A percentile compares a stretch with the other conserved stretches of the same genome.
These are phyloP conservation scores for Colletotrichum karsti DNA, from an alignment of 2,329 filamentous ascomycete genomes.

Conservation along the genomic window DNA sequence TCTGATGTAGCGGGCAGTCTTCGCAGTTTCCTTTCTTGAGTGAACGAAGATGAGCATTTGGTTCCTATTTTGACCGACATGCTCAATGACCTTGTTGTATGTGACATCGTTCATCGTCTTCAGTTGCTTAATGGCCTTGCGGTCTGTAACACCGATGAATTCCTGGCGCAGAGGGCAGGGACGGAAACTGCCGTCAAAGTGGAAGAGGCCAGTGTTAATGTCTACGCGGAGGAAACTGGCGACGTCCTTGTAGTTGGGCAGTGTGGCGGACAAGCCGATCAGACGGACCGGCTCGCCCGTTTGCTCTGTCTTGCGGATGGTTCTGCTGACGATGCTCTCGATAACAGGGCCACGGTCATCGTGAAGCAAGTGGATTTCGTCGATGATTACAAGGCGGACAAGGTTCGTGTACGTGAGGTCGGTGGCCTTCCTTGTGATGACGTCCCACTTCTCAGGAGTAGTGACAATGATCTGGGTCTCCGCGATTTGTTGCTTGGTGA, in stretches of 20 bases:
- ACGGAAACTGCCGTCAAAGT: slow-evolving; percentile 93
- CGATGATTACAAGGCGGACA: slow-evolving; percentile 95
- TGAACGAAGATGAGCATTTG: slow-evolving; percentile 99
- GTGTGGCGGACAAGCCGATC: slow-evolving; percentile 90
- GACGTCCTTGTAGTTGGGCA: slow-evolving; percentile 97
- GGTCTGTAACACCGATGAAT: slow-evolving; percentile 96
- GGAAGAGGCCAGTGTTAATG: slow-evolving; percentile 84
- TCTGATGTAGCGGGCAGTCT: slow-evolving; percentile 94
- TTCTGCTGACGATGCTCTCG: slow-evolving; percentile 95
- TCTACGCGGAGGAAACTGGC: slow-evolving; percentile 95
- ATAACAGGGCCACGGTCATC: slow-evolving; percentile 96
- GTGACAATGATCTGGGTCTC: slow-evolving; percentile 99
- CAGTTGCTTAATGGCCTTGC: slow-evolving; percentile 97
- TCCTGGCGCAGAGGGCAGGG: slow-evolving; percentile 96
- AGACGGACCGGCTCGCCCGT: slow-evolving; percentile 93
- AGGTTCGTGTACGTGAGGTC: slow-evolving; percentile 97
- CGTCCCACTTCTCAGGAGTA: slow-evolving; percentile 98
- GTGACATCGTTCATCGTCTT: slow-evolving; percentile 99
- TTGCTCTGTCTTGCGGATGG: slow-evolving; percentile 91
- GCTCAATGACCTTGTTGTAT: slow-evolving; percentile 96
- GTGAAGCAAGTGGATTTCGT: slow-evolving; percentile 97
- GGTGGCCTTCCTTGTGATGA: slow-evolving; percentile 97
- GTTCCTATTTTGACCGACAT: slow-evolving; percentile 90
- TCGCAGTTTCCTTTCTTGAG: slow-evolving; percentile 96
- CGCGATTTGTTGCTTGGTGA: slow-evolving; percentile 97